These are phyloP conservation scores for Spathaspora arborariae DNA, from an alignment of 805 yeast species.

Conservation along the genomic window DNA sequence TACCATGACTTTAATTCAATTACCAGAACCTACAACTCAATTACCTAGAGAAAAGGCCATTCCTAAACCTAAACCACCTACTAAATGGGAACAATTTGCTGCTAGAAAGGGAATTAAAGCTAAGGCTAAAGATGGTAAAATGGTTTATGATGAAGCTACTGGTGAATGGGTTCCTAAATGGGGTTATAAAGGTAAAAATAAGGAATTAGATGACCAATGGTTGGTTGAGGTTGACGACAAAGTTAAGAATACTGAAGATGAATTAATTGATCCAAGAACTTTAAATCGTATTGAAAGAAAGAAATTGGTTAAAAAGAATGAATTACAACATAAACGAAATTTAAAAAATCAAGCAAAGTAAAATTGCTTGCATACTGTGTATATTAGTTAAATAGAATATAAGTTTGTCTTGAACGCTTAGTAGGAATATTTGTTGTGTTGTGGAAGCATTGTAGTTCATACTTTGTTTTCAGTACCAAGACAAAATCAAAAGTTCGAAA, in stretches of 20 bases:
- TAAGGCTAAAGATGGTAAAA: slow-evolving; percentile 84
- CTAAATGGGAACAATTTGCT: slow-evolving; percentile 97
- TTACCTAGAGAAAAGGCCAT: slow-evolving; percentile 94
- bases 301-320: slow-evolving; percentile 79
- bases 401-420: too few species aligned
- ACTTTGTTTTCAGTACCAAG: too few species aligned
- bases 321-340: slow-evolving; percentile 80
- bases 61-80: slow-evolving; percentile 87
- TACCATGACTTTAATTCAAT: slow-evolving; percentile 73
- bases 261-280: slow-evolving; percentile 82
- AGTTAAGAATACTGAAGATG: slow-evolving; percentile 48
- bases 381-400: too few species aligned
- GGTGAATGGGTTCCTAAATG: slow-evolving; percentile 98
- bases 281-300: slow-evolving; percentile 80
- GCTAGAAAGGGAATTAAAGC: slow-evolving; percentile 90
- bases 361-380: neutral
- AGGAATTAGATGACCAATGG: slow-evolving; percentile 88
- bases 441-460: too few species aligned
- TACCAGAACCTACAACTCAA: slow-evolving; percentile 79
- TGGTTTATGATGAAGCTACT: slow-evolving; percentile 82
- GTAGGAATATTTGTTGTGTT: too few species aligned
- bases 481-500: too few species aligned
- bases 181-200: slow-evolving; percentile 96
- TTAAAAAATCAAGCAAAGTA: slow-evolving; percentile 42
- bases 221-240: slow-evolving; percentile 87